Percentiles rank a stretch among this genome's conserved stretches.
Evolutionary conservation across 2,329 filamentous ascomycete species (phyloP).

Genomic region (Epicoccum sorghinum): DNA sequence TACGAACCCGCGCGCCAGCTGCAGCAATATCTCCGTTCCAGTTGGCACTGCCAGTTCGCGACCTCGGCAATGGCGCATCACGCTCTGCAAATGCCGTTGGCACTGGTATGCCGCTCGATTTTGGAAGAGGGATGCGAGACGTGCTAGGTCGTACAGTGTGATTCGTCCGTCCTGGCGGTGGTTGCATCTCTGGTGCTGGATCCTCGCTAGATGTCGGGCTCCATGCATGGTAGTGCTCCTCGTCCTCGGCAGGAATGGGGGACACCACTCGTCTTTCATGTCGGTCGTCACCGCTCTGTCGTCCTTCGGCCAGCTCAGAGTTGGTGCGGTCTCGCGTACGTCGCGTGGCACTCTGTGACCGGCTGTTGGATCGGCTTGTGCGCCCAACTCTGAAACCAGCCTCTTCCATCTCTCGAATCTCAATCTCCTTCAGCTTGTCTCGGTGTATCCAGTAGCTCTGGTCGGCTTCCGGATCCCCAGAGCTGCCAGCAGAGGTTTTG

Average conservation of each 20-base stretch:
- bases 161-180: conserved; percentile 52
- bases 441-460: conserved; percentile 84
- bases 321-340: conserved; percentile 39
- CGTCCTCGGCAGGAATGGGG: conserved; percentile 52
- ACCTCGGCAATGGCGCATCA: conserved; percentile 70
- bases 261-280: conserved; percentile 42
- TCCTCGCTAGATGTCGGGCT: conserved; percentile 81
- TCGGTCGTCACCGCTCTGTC: conserved; percentile 36
- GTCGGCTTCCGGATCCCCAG: conserved; percentile 50
- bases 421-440: conserved; percentile 82
- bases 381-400: conserved; percentile 70
- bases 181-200: conserved; percentile 62
- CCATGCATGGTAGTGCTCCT: conserved; percentile 59
- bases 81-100: conserved; percentile 74
- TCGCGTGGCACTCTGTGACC: conserved; percentile 41
- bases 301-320: conserved; percentile 36
- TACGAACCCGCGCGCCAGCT: conserved; percentile 70
- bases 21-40: conserved; percentile 66
- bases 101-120: conserved; percentile 77
- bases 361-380: conserved; percentile 45
- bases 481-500: conserved; percentile 28
- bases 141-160: conserved; percentile 61
- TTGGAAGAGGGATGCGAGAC: conserved; percentile 87
- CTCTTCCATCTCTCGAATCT: conserved; percentile 79
- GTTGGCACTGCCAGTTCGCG: conserved; percentile 61